A percentile compares a stretch with the other conserved stretches of the same genome.
phyloP scores from a whole-genome alignment of 2,329 filamentous ascomycete genomes.

The Colletotrichum euphorbiae region DNA sequence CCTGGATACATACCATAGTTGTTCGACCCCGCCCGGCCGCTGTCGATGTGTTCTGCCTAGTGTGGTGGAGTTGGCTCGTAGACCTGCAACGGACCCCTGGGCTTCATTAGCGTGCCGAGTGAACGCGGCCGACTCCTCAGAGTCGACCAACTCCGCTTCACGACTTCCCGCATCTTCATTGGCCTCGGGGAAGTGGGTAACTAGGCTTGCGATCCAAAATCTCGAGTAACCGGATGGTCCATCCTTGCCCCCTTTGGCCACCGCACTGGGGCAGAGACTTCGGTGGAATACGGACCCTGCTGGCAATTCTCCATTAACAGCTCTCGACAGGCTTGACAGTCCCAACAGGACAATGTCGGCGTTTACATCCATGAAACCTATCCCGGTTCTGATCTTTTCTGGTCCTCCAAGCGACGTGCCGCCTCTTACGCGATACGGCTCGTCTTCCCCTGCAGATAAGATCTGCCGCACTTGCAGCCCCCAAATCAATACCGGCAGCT shows the following conservation, averaged over 20 bases:
- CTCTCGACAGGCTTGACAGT: slow-evolving; percentile 11
- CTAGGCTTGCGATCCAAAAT: slow-evolving; percentile 1
- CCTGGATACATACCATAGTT: no score
- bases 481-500: slow-evolving; percentile 5
- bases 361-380: slow-evolving; percentile 32
- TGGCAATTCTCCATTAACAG: slow-evolving; percentile 12
- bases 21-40: slow-evolving; percentile 17
- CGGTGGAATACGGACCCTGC: slow-evolving; percentile 7
- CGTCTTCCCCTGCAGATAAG: slow-evolving; percentile 17
- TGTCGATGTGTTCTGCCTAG: slow-evolving; percentile 35
- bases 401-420: neutral
- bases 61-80: slow-evolving; percentile 22
- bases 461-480: slow-evolving; percentile 11
- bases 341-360: slow-evolving; percentile 15
- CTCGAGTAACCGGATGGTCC: no score
- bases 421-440: slow-evolving; percentile 4
- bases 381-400: slow-evolving; percentile 25
- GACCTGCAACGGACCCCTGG: slow-evolving; percentile 23
- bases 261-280: neutral
- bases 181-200: slow-evolving; percentile 15
- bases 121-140: slow-evolving; percentile 6
- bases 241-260: slow-evolving; percentile 3
- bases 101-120: slow-evolving; percentile 5
- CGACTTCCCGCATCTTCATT: slow-evolving; percentile 3
- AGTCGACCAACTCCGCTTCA: neutral